Conservation (phyloP, 257 asterid genomes). For the Nyctanthes arbortristis region DNA sequence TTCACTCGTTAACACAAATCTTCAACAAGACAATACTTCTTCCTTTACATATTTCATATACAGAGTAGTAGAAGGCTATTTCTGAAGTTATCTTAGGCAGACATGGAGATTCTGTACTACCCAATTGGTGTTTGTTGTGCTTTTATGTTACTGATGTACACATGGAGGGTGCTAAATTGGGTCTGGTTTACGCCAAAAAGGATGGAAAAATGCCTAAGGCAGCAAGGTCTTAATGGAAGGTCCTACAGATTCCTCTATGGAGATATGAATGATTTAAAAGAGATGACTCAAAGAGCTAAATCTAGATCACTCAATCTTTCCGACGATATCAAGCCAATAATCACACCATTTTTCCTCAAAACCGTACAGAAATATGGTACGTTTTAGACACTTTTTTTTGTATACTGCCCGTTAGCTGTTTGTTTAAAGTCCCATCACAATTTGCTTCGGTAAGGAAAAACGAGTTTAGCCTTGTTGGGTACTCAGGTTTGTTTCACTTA, state of each 20-base stretch:
- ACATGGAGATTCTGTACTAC: conserved; percentile 23
- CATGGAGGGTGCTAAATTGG: conserved; percentile 47
- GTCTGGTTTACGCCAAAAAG: conserved; percentile 42
- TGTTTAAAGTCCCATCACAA: background rate
- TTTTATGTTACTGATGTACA: conserved; percentile 5
- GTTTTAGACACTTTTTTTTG: background rate
- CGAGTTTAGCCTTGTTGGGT: background rate
- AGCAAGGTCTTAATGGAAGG: conserved; percentile 52
- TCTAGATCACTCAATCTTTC: conserved; percentile 38
- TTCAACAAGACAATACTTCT: background rate
- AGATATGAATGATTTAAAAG: conserved; percentile 38
- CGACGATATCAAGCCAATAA: conserved; percentile 38
- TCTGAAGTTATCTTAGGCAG: background rate
- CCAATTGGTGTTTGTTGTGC: background rate
- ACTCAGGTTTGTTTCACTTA: background rate
- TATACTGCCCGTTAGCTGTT: background rate
- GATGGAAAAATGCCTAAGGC: conserved; percentile 34
- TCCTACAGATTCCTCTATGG: conserved; percentile 42
- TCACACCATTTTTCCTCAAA: conserved; percentile 20
- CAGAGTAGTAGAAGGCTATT: background rate
- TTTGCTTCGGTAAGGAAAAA: background rate
- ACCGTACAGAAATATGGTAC: conserved; percentile 40
- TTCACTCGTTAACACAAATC: too few species aligned
- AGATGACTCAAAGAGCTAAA: conserved; percentile 19
- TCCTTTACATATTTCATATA: background rate